These are phyloP conservation scores for Urostyla sp. DNA, from an alignment of 73 alveolate genomes.

Conservation along the genomic window DNA sequence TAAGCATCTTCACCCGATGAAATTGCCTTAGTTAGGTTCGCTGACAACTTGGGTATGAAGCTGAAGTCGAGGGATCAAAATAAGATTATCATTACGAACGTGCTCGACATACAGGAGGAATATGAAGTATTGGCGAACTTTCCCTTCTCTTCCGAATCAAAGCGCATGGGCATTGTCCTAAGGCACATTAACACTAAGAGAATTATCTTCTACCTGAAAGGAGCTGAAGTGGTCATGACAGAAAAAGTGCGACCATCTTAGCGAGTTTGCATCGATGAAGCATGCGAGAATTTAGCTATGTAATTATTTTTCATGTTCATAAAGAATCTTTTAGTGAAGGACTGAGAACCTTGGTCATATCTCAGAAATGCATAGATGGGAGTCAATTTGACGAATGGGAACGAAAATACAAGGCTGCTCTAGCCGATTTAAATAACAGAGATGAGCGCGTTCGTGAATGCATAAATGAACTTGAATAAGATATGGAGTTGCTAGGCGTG, in stretches of 20 bases:
- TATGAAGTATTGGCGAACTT: slow-evolving; percentile 87
- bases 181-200: slow-evolving; percentile 75
- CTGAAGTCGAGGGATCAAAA: slow-evolving; percentile 78
- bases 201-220: slow-evolving; percentile 88
- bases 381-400: slow-evolving; percentile 80
- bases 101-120: slow-evolving; percentile 70
- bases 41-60: slow-evolving; percentile 83
- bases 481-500: slow-evolving; percentile 92
- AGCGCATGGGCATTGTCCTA: slow-evolving; percentile 95
- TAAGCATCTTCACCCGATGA: slow-evolving; percentile 96
- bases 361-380: slow-evolving; percentile 78
- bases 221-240: slow-evolving; percentile 97
- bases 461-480: slow-evolving; percentile 81
- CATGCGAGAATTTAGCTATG: slow-evolving; percentile 93
- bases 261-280: slow-evolving; percentile 81
- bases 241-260: slow-evolving; percentile 76
- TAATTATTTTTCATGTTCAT: not conserved
- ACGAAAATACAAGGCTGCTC: slow-evolving; percentile 79
- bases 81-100: slow-evolving; percentile 68
- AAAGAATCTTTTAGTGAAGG: slow-evolving; percentile 73
- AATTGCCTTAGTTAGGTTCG: slow-evolving; percentile 92
- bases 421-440: slow-evolving; percentile 80
- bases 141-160: slow-evolving; percentile 91
- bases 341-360: slow-evolving; percentile 88
- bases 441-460: slow-evolving; percentile 72